These are phyloP conservation scores for Acanthamoeba triangularis DNA, from an alignment of 208 protist genomes.

Conservation along the genomic window DNA sequence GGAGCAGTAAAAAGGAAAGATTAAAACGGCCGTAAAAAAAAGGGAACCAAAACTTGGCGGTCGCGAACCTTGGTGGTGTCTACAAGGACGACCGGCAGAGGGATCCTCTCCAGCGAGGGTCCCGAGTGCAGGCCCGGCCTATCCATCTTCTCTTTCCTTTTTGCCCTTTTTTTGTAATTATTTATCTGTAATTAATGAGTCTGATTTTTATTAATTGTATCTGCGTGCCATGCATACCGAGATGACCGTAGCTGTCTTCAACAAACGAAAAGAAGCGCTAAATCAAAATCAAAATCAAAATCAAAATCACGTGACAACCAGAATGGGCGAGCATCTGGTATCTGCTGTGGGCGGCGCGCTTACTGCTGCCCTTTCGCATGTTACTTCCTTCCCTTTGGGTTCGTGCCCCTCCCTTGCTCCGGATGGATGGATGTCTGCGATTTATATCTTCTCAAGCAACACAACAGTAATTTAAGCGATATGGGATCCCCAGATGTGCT, in stretches of 20 bases:
- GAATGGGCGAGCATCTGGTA: neutral
- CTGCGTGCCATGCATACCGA: neutral
- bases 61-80: neutral
- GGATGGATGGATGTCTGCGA: too few relatives aligned
- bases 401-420: neutral
- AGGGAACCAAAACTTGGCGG: neutral
- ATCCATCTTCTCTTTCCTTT: neutral
- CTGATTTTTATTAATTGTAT: neutral
- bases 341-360: neutral
- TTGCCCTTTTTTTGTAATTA: neutral
- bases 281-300: neutral
- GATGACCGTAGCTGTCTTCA: neutral
- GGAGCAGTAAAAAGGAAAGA: neutral
- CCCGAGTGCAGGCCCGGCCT: neutral
- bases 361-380: neutral
- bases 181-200: too few relatives aligned
- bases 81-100: slow-evolving; percentile 12
- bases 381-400: neutral
- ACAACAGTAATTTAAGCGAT: neutral
- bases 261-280: neutral
- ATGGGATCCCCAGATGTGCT: neutral
- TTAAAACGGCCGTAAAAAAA: neutral
- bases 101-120: neutral
- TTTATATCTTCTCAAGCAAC: too few relatives aligned
- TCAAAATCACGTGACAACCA: neutral